These are phyloP conservation scores for Aspergillus tubingensis DNA, from an alignment of 2,329 filamentous ascomycete species.

Conservation along the genomic window DNA sequence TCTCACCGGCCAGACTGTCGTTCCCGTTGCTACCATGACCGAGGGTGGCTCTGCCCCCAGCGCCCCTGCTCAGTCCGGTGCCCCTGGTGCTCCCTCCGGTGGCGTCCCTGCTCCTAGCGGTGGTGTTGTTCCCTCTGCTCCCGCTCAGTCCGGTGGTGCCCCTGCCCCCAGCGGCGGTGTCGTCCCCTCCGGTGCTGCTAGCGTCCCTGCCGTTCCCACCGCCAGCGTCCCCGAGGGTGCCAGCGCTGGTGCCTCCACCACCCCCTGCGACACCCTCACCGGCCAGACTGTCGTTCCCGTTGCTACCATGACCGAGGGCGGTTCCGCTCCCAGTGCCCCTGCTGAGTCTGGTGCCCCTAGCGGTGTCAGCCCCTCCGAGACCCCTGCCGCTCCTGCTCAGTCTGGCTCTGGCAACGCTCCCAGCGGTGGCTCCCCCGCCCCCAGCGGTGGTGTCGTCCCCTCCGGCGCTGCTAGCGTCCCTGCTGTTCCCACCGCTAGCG, in stretches of 20 bases:
- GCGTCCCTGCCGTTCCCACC: conserved; percentile 9
- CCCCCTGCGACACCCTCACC: conserved; percentile 15
- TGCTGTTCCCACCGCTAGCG: conserved; percentile 6
- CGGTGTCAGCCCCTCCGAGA: conserved; percentile 5
- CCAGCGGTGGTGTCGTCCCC: neutral
- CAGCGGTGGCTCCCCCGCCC: neutral
- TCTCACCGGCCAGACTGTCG: conserved; percentile 13
- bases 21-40: conserved; percentile 13
- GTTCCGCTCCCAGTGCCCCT: conserved; percentile 13
- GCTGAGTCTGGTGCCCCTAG: conserved; percentile 9
- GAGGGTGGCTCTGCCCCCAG: conserved; percentile 14
- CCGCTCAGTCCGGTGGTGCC: conserved; percentile 6
- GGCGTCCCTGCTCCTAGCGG: too few species aligned
- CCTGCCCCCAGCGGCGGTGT: conserved; percentile 15
- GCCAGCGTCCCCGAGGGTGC: conserved; percentile 4
- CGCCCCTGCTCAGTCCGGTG: conserved; percentile 13
- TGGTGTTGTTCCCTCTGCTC: too few species aligned
- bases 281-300: conserved; percentile 14
- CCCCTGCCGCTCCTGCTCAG: conserved; percentile 5
- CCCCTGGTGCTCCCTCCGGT: conserved; percentile 14
- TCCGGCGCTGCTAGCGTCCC: conserved; percentile 7
- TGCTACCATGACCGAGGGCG: conserved; percentile 12
- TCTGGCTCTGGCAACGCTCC: neutral
- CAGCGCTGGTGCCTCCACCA: neutral
- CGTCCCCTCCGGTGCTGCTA: conserved; percentile 4